Percentiles rank a stretch among this genome's conserved stretches.
These are phyloP conservation scores for Litchi chinensis DNA, from an alignment of 345 rosid genomes.

Conservation along the genomic window DNA sequence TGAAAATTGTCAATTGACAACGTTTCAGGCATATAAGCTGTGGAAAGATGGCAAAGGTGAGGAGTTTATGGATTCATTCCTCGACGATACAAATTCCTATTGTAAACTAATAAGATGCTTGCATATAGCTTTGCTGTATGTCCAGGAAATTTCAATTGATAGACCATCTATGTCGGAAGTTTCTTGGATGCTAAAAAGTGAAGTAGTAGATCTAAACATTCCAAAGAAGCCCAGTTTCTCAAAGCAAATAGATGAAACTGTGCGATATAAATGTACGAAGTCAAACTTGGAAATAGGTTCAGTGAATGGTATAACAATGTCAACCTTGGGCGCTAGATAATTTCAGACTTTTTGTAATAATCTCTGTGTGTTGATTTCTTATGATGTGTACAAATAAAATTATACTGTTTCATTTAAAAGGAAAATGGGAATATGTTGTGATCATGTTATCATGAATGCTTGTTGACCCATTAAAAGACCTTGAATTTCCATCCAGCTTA, in stretches of 20 bases:
- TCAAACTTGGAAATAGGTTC: background rate
- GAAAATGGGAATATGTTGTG: no score
- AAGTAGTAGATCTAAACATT: background rate
- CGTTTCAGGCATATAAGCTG: background rate
- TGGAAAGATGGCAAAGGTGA: background rate
- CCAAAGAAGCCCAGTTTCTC: background rate
- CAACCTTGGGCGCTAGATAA: background rate
- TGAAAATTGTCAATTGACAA: background rate
- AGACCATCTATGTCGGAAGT: background rate
- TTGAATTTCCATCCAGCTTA: no score
- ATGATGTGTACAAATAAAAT: no score
- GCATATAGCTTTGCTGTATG: slow-evolving; percentile 6
- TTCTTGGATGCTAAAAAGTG: background rate
- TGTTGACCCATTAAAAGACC: no score
- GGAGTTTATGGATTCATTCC: background rate
- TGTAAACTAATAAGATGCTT: background rate
- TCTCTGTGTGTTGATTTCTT: no score
- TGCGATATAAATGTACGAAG: background rate
- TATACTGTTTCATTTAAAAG: no score
- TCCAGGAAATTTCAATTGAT: background rate
- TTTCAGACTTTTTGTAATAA: no score
- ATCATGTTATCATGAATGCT: no score
- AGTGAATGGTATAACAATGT: background rate
- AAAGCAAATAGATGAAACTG: background rate
- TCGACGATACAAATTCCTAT: no score